Conservation (phyloP, 1,139 yeast species). For the Debaryomyces subglobosus region DNA sequence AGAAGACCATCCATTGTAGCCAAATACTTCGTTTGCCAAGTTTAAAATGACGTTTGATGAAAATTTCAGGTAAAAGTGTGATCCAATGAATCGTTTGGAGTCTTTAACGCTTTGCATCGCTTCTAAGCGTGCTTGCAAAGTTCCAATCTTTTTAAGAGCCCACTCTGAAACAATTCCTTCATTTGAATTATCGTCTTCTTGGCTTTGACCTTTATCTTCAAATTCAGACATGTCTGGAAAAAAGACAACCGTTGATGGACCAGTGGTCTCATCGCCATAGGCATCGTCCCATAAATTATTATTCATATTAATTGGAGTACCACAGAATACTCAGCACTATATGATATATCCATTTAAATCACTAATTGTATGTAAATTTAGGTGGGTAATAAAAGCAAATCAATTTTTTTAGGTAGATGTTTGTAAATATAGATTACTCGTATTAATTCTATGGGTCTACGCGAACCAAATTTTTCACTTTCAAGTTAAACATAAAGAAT, state of each 20-base stretch:
- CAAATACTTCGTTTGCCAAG: slow-evolving; percentile 67
- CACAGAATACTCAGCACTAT: background rate
- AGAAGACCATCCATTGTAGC: slow-evolving; percentile 68
- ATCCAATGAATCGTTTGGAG: slow-evolving; percentile 12
- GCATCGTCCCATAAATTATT: background rate
- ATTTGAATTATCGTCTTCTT: slow-evolving; percentile 1
- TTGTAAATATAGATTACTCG: background rate
- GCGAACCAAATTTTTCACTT: slow-evolving; percentile 1
- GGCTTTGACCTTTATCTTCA: slow-evolving; percentile 11
- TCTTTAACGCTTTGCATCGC: slow-evolving; percentile 23
- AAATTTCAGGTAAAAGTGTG: slow-evolving; percentile 12
- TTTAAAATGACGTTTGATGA: slow-evolving; percentile 39
- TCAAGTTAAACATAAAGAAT: background rate
- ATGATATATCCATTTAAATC: background rate
- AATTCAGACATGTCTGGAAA: slow-evolving; percentile 29
- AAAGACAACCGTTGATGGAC: slow-evolving; percentile 24
- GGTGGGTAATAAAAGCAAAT: background rate
- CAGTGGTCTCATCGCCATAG: background rate
- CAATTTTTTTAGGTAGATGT: background rate
- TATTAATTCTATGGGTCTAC: background rate
- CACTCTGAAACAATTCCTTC: slow-evolving; percentile 22
- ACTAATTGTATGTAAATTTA: background rate
- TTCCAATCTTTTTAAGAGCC: slow-evolving; percentile 38
- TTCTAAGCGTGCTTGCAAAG: slow-evolving; percentile 39
- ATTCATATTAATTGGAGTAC: background rate